Conservation (phyloP, 805 yeast species). For the Zygotorulaspora danielsina region DNA sequence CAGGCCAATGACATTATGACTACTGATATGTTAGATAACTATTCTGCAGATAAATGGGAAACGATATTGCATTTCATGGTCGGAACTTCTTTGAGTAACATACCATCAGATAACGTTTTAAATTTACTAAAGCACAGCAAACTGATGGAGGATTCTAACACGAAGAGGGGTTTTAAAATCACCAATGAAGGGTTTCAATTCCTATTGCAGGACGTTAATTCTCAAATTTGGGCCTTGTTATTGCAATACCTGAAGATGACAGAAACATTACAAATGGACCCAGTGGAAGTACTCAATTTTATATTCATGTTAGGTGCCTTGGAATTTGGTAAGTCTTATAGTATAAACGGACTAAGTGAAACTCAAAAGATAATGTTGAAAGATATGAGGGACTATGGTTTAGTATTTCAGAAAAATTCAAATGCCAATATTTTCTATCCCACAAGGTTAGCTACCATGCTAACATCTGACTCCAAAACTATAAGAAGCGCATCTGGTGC, state of each 20-base stretch:
- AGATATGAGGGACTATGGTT: constrained; percentile 86
- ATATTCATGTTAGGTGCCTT: constrained; percentile 90
- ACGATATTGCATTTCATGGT: constrained; percentile 95
- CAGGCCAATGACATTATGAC: constrained; percentile 51
- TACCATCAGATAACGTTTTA: constrained; percentile 80
- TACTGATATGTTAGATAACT: constrained; percentile 64
- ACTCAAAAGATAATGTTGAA: constrained; percentile 85
- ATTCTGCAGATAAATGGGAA: constrained; percentile 91
- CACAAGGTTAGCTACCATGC: constrained; percentile 81
- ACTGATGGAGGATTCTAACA: constrained; percentile 65
- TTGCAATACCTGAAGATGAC: constrained; percentile 84
- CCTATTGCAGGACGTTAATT: constrained; percentile 82
- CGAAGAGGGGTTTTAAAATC: constrained; percentile 50
- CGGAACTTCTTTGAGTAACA: constrained; percentile 68
- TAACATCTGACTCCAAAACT: constrained; percentile 78
- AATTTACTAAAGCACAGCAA: constrained; percentile 74
- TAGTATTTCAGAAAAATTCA: constrained; percentile 66
- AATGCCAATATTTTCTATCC: constrained; percentile 73
- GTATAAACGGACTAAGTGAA: constrained; percentile 61
- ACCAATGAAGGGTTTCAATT: constrained; percentile 94
- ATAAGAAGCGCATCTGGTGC: constrained; percentile 71
- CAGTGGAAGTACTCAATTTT: constrained; percentile 91
- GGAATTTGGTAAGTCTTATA: constrained; percentile 84
- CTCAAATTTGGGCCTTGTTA: constrained; percentile 90
- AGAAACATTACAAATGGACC: constrained; percentile 82